These are phyloP conservation scores for Wickerhamiella vanderwaltii DNA, from an alignment of 805 yeast genomes.

Conservation along the genomic window DNA sequence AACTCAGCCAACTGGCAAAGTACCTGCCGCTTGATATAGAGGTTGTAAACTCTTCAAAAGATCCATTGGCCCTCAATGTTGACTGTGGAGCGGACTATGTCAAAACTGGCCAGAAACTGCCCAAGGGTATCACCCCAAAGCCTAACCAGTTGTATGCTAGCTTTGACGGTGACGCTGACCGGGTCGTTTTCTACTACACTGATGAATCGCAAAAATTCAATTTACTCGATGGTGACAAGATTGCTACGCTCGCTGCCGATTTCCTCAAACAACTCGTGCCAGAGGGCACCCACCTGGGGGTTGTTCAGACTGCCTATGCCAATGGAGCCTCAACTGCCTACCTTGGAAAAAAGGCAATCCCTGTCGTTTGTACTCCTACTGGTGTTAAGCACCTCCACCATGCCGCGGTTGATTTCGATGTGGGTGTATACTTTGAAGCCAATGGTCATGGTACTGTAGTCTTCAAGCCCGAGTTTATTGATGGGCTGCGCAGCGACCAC, in stretches of 20 bases:
- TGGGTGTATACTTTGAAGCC: constrained; percentile 95
- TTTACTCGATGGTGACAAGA: constrained; percentile 81
- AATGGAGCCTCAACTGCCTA: constrained; percentile 82
- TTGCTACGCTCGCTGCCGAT: constrained; percentile 70
- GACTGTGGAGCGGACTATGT: constrained; percentile 94
- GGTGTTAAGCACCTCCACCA: constrained; percentile 97
- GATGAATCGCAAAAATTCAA: constrained; percentile 27
- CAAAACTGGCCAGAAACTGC: constrained; percentile 74
- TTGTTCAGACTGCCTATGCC: constrained; percentile 96
- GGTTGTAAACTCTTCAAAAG: constrained; percentile 39
- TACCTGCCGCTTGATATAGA: constrained; percentile 33
- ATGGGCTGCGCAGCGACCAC: constrained; percentile 34
- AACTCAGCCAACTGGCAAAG: constrained; percentile 39
- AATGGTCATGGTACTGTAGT: constrained; percentile 98
- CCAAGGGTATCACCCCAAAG: constrained; percentile 41
- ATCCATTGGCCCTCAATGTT: constrained; percentile 52
- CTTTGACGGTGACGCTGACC: constrained; percentile 95
- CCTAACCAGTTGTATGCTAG: constrained; percentile 54
- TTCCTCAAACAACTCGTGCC: constrained; percentile 41
- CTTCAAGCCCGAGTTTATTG: constrained; percentile 46
- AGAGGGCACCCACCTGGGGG: constrained; percentile 52
- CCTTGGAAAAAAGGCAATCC: constrained; percentile 50
- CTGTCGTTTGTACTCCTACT: constrained; percentile 82
- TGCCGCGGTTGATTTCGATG: constrained; percentile 70
- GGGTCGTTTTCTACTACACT: constrained; percentile 60